These are phyloP conservation scores for Lecanosticta acicola DNA, from an alignment of 2,329 filamentous ascomycete genomes.

Conservation along the genomic window DNA sequence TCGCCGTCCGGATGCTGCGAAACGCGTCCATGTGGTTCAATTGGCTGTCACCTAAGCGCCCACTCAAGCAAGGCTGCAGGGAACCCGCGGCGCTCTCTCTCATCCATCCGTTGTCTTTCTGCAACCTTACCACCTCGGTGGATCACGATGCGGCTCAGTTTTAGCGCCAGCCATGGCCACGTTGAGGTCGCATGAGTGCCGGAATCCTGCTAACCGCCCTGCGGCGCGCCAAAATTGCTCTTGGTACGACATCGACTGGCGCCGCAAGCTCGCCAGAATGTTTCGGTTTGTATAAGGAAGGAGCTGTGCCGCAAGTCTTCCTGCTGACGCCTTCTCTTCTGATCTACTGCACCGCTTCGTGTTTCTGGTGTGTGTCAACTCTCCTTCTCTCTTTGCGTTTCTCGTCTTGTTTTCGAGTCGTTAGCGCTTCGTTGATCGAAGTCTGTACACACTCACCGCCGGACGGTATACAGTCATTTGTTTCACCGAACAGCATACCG, in stretches of 20 bases:
- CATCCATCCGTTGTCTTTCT: conserved; percentile 10
- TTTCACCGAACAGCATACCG: background rate
- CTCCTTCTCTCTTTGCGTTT: conserved; percentile 24
- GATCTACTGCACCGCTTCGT: conserved; percentile 17
- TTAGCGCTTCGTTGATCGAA: conserved; percentile 41
- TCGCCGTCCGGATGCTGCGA: conserved; percentile 1
- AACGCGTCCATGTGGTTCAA: background rate
- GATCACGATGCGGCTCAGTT: conserved; percentile 21
- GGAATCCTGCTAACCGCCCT: conserved; percentile 27
- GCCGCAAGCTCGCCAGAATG: conserved; percentile 13
- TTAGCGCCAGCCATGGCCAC: conserved; percentile 31
- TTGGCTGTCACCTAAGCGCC: conserved; percentile 18
- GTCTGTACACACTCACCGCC: conserved; percentile 39
- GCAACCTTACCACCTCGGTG: conserved; percentile 18
- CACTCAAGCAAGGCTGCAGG: conserved; percentile 11
- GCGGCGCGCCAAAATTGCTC: conserved; percentile 11
- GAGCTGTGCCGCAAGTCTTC: conserved; percentile 17
- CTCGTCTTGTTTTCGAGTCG: conserved; percentile 16
- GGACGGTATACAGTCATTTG: conserved; percentile 35
- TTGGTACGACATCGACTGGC: conserved; percentile 19
- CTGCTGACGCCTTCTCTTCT: conserved; percentile 18
- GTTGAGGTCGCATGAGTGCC: conserved; percentile 18
- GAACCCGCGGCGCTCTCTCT: conserved; percentile 11
- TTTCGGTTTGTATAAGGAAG: conserved; percentile 29
- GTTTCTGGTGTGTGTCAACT: conserved; percentile 19